phyloP scores from a whole-genome alignment of 176 grass and related monocot genomes.

The Aegilops tauschii region DNA sequence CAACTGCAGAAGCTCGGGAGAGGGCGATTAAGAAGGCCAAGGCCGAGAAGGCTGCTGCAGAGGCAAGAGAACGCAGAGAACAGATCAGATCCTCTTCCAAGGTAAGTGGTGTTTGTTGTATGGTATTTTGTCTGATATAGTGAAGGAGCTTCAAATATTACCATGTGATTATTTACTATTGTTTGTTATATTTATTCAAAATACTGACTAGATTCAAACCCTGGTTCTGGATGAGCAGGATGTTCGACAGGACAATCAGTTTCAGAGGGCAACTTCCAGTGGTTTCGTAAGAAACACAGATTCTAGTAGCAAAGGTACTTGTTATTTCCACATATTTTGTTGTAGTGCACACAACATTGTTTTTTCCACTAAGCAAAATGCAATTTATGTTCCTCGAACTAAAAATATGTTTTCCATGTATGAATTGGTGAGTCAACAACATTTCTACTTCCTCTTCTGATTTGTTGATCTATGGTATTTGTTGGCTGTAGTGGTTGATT shows the following conservation, averaged over 20 bases:
- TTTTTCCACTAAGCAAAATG: slow-evolving; percentile 1
- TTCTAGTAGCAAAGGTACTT: slow-evolving; percentile 50
- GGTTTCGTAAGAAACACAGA: slow-evolving; percentile 31
- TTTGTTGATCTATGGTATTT: slow-evolving; percentile 29
- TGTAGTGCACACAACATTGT: not conserved
- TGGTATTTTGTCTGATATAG: not conserved
- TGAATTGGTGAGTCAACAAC: not conserved
- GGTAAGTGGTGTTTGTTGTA: slow-evolving; percentile 28
- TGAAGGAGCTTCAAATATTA: slow-evolving; percentile 10
- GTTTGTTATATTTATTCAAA: not conserved
- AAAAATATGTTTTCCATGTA: not conserved
- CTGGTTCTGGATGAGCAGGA: slow-evolving; percentile 38
- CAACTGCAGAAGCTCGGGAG: slow-evolving; percentile 82
- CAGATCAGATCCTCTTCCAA: slow-evolving; percentile 60
- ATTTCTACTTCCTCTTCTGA: not conserved
- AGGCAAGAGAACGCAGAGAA: slow-evolving; percentile 64
- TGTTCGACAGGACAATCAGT: slow-evolving; percentile 49
- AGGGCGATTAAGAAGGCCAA: slow-evolving; percentile 83
- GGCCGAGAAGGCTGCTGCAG: slow-evolving; percentile 68
- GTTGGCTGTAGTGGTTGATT: slow-evolving; percentile 38
- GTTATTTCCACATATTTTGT: slow-evolving; percentile 15
- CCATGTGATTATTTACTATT: not conserved
- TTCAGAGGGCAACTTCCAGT: slow-evolving; percentile 62
- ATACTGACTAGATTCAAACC: not conserved
- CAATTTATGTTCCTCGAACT: not conserved